A percentile compares a stretch with the other conserved stretches of the same genome.
These are phyloP conservation scores for Kockovaella imperatae DNA, from an alignment of 768 basidiomycete genomes.

Conservation along the genomic window DNA sequence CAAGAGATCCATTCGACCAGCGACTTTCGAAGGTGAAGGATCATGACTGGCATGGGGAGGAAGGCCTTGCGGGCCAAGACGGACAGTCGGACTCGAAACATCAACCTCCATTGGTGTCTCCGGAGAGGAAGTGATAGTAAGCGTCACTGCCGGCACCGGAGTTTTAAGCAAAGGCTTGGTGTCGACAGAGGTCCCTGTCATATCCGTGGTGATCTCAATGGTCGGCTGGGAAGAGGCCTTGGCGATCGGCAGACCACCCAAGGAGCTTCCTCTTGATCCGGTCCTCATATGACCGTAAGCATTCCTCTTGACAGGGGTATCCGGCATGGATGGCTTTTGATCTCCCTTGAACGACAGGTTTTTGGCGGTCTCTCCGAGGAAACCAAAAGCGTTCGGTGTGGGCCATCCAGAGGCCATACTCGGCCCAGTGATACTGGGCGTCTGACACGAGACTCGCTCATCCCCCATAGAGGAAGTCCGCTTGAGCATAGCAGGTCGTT, in stretches of 20 bases:
- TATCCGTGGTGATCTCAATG: not conserved
- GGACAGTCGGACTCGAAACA: constrained; percentile 31
- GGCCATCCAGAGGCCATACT: constrained; percentile 33
- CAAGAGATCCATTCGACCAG: constrained; percentile 24
- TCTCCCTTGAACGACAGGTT: constrained; percentile 7
- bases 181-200: constrained; percentile 5
- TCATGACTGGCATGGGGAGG: not conserved
- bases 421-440: constrained; percentile 29
- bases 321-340: constrained; percentile 39
- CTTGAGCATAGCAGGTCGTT: constrained; percentile 37
- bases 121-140: constrained; percentile 22
- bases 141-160: constrained; percentile 20
- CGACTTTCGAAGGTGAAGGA: not conserved
- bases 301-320: constrained; percentile 41
- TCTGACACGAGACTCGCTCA: constrained; percentile 24
- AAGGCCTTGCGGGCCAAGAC: constrained; percentile 8
- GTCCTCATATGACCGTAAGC: constrained; percentile 7
- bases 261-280: constrained; percentile 1
- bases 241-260: constrained; percentile 26
- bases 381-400: constrained; percentile 18
- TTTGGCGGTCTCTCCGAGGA: constrained; percentile 24
- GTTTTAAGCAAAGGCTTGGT: not conserved
- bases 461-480: constrained; percentile 40
- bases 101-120: constrained; percentile 23
- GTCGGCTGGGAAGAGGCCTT: constrained; percentile 22